These are phyloP conservation scores for Phytophthora sojae DNA, from an alignment of 352 stramenopile genomes.

Conservation along the genomic window DNA sequence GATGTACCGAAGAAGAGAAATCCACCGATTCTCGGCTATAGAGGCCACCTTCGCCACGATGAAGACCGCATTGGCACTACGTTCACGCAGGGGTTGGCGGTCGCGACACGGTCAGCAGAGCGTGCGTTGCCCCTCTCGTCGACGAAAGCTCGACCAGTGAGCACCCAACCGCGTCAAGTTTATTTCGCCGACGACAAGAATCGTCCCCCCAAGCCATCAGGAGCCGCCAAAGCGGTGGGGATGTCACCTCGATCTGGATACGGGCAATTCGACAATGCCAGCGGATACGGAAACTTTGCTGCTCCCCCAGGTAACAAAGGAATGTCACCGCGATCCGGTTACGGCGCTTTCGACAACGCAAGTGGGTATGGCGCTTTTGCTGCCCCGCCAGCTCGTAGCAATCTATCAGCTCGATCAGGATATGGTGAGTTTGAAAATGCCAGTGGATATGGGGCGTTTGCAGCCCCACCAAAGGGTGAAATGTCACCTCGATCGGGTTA, in stretches of 20 bases:
- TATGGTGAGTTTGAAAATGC: conserved; percentile 41
- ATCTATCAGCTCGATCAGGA: conserved; percentile 28
- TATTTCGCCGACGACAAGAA: conserved; percentile 25
- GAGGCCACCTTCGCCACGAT: conserved; percentile 61
- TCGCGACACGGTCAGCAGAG: conserved; percentile 33
- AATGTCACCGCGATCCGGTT: conserved; percentile 32
- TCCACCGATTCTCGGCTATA: conserved; percentile 68
- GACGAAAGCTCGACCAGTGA: not conserved
- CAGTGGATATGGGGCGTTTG: conserved; percentile 39
- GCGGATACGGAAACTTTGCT: conserved; percentile 49
- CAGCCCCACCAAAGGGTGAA: conserved; percentile 2
- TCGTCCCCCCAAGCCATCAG: conserved; percentile 4
- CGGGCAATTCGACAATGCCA: conserved; percentile 42
- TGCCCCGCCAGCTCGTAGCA: conserved; percentile 1
- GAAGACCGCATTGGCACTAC: conserved; percentile 73
- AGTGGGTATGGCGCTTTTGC: conserved; percentile 32
- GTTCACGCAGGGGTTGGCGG: conserved; percentile 66
- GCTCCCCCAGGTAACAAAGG: conserved; percentile 14
- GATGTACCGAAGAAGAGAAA: conserved; percentile 36
- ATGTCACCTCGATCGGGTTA: conserved; percentile 40
- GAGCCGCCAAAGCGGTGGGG: not conserved
- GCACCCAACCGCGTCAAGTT: conserved; percentile 29
- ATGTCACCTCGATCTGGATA: conserved; percentile 42
- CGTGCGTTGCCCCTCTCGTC: conserved; percentile 1
- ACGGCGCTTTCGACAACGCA: conserved; percentile 38